Base-by-base conservation (phyloP, 106 monocot species). In the Narthecium ossifragum region DNA sequence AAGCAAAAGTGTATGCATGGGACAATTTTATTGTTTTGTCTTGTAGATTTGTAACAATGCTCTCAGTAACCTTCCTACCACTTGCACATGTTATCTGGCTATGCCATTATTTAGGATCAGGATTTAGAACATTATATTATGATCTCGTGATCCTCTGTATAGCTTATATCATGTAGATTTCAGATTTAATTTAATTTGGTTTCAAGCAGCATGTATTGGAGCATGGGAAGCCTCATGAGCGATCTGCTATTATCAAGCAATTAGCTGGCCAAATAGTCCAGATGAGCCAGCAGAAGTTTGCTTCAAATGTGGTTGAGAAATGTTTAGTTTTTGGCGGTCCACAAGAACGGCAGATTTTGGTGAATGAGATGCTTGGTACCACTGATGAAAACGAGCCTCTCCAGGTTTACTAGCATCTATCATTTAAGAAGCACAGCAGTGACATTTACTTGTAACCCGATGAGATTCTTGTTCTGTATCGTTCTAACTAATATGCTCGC, bases 231-330 rank as follows among this genome's bases (percentile, higher is more conserved):
- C 77, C 82, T 50, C 52, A 74, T 26, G 82, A 83, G 63, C 69
- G 82, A 46, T 65, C 82, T 13, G 57, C 59, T 36, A 73, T 83
- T 38, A 83, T 83, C 38, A 57, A 64, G 33, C 69, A 83, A 53
- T 40, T 83, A 63, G 66, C 73, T 53, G 82, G 82, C 34, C 78
- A 74, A 51, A 83, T 83, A 25, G 82, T 83, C 27, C 69, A 78
- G 31, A 78, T 83, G 82, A 83, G 82, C 43, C 82, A 78, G 51
- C 82, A 83, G 39, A 83, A 83, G 70, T 83, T 78, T 66, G 82
- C 82, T 39, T 83, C 82, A 20, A 83, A 83, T 74, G 82, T 83
- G 33, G 66, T 83, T 33, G 82, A 83, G 77, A 83, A 83, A 62
- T 83, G 82, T 51, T 70, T 83, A 31, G 36, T 73, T 17, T 83